phyloP scores from a whole-genome alignment of 176 grass and related monocot genomes.

The Carex kokanica region DNA sequence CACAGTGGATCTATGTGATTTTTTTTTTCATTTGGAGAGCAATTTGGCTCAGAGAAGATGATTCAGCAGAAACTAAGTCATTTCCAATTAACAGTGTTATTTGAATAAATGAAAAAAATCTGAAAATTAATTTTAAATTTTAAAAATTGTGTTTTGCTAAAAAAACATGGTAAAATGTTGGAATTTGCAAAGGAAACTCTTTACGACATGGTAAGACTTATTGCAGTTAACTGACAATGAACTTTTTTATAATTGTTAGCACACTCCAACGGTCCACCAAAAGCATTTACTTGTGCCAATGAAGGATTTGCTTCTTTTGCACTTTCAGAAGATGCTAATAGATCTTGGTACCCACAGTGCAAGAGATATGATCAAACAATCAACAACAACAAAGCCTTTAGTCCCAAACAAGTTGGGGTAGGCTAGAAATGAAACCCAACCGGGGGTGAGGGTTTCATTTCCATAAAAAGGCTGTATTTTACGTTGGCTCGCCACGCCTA shows the following conservation, averaged over 20 bases:
- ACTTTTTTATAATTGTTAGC: constrained; percentile 81
- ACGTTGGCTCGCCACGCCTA: too few species aligned
- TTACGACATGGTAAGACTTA: constrained; percentile 1
- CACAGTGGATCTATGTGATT: background rate
- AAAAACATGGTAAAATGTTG: constrained; percentile 21
- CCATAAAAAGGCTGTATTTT: too few species aligned
- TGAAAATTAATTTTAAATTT: too few species aligned
- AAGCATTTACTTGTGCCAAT: constrained; percentile 50
- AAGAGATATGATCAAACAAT: constrained; percentile 92
- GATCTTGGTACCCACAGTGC: constrained; percentile 69
- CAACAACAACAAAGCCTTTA: constrained; percentile 21
- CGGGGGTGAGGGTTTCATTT: too few species aligned
- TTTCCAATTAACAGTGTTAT: too few species aligned
- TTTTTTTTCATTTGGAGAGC: background rate
- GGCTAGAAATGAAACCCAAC: too few species aligned
- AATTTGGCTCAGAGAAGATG: background rate
- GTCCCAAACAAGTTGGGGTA: too few species aligned
- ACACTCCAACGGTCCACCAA: constrained; percentile 68
- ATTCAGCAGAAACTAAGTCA: background rate
- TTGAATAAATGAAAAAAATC: background rate
- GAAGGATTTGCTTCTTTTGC: constrained; percentile 63
- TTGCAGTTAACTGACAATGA: constrained; percentile 61
- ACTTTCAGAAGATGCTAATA: constrained; percentile 79
- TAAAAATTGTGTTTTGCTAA: background rate
- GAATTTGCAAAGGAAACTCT: background rate